Evolutionary conservation across 2,329 filamentous ascomycete species (phyloP), one percentile per base, ranked within the genome.

Genomic region (Neopestalotiopsis clavispora): DNA sequence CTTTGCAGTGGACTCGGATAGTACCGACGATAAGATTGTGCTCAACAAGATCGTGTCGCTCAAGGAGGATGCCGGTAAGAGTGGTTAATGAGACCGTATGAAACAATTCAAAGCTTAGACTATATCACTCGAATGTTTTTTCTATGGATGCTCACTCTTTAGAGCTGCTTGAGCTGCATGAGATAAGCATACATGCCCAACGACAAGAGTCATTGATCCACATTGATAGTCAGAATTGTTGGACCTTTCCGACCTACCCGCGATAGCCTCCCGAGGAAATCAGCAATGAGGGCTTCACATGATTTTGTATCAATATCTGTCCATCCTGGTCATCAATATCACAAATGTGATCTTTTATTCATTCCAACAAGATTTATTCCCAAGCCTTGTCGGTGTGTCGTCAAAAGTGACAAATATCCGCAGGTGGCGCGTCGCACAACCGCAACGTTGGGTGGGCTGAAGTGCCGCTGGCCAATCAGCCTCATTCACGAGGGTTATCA

Each of bases 11-110:
- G 95, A 98, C 78, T 89, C 87, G 64, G 94, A 97, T 75, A 93
- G 90, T 69, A 92, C 89, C 0, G 88, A 89, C 40, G 92, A 94
- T n/a, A 93, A 91, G 79, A 85, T 97, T 72, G 89, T 98, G 62
- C 83, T 98, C 38, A 98, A 98, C 83, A 88, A 94, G 65, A 98
- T 98, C 76, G 95, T 98, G 28, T 93, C 92, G 62, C 81, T 98
- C 76, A 97, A 97, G 84, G 95, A 97, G 81, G 94, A 97, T 77
- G 83, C 88, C n/a, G 90, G 90, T 68, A 94, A 94, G 85, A 82
- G 74, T 40, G 68, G 32, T 12, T 61, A 28, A 20, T 12, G 34
- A 34, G 9, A 52, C n/a, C 14, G n/a, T n/a, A 52, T 52, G 45
- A 52, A 52, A 52, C n/a, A 52, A n/a, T n/a, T 45, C 45, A 52